These are phyloP conservation scores for Ophiostoma piceae DNA, from an alignment of 2,329 filamentous ascomycete species.

Conservation along the genomic window DNA sequence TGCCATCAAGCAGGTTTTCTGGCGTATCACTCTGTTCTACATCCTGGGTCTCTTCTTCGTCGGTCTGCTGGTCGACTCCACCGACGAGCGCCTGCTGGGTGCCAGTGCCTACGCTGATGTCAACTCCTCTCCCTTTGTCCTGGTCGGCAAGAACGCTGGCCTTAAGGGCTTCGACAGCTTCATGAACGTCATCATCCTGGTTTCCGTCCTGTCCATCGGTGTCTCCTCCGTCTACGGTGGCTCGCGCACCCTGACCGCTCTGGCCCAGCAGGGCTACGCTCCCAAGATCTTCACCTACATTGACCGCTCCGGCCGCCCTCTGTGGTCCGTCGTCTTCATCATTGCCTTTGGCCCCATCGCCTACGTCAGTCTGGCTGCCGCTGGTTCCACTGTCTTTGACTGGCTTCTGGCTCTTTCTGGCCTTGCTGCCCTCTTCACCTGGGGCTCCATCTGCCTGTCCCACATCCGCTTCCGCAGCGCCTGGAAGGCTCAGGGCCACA, in stretches of 20 bases:
- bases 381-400: slow-evolving; percentile 51
- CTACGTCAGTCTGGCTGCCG: slow-evolving; percentile 43
- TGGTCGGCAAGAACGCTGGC: slow-evolving; percentile 51
- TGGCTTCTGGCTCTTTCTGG: slow-evolving; percentile 64
- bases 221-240: slow-evolving; percentile 56
- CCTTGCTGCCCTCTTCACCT: slow-evolving; percentile 61
- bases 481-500: slow-evolving; percentile 58
- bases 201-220: slow-evolving; percentile 55
- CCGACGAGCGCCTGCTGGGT: slow-evolving; percentile 44
- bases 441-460: slow-evolving; percentile 62
- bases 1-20: slow-evolving; percentile 74
- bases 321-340: slow-evolving; percentile 45
- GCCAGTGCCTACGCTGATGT: slow-evolving; percentile 43
- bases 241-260: slow-evolving; percentile 53
- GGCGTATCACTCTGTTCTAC: slow-evolving; percentile 54
- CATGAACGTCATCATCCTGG: slow-evolving; percentile 55
- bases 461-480: slow-evolving; percentile 65
- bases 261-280: slow-evolving; percentile 55
- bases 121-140: slow-evolving; percentile 52
- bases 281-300: slow-evolving; percentile 54
- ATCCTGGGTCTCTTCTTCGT: slow-evolving; percentile 49
- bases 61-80: slow-evolving; percentile 45
- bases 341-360: slow-evolving; percentile 49
- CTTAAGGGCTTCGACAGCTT: slow-evolving; percentile 49
- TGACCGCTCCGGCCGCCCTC: slow-evolving; percentile 52